Percentiles rank a stretch among this genome's conserved stretches.
Evolutionary conservation across 2,329 filamentous ascomycete species (phyloP).

Genomic region (Curvularia sp.): DNA sequence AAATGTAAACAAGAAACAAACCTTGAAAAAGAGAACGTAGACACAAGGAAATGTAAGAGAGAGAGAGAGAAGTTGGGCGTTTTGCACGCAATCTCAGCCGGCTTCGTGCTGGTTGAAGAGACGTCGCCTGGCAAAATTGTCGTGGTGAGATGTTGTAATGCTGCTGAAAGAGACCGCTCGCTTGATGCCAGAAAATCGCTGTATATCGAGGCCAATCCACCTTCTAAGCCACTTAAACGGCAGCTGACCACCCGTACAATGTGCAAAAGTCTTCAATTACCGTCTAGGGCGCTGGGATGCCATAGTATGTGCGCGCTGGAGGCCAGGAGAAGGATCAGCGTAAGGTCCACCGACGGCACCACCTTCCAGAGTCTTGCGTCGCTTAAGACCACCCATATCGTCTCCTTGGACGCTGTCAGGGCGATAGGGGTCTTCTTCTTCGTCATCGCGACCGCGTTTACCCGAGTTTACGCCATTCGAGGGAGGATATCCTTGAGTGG

Average conservation of each 20-base stretch:
- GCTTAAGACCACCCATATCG: constrained; percentile 72
- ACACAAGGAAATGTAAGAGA: constrained; percentile 42
- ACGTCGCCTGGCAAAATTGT: constrained; percentile 65
- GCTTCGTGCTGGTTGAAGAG: constrained; percentile 48
- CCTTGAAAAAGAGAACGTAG: constrained; percentile 38
- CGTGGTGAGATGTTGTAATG: constrained; percentile 20
- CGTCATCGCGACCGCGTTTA: constrained; percentile 71
- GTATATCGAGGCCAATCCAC: constrained; percentile 28
- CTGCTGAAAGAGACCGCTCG: constrained; percentile 28
- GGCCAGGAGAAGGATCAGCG: constrained; percentile 41
- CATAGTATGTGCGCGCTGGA: constrained; percentile 45
- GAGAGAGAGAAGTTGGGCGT: constrained; percentile 24
- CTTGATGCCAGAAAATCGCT: constrained; percentile 30
- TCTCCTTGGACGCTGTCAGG: constrained; percentile 63
- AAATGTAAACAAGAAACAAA: constrained; percentile 45
- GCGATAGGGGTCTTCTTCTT: constrained; percentile 71
- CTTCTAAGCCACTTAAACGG: constrained; percentile 36
- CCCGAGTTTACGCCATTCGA: constrained; percentile 68
- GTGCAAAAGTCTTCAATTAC: constrained; percentile 27
- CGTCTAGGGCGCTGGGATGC: constrained; percentile 41
- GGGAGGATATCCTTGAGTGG: constrained; percentile 63
- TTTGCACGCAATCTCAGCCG: constrained; percentile 8
- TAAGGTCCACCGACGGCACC: constrained; percentile 46
- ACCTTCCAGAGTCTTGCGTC: constrained; percentile 75
- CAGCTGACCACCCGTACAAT: constrained; percentile 30